These are phyloP conservation scores for Talaromyces amestolkiae DNA, from an alignment of 2,329 filamentous ascomycete genomes.

Conservation along the genomic window DNA sequence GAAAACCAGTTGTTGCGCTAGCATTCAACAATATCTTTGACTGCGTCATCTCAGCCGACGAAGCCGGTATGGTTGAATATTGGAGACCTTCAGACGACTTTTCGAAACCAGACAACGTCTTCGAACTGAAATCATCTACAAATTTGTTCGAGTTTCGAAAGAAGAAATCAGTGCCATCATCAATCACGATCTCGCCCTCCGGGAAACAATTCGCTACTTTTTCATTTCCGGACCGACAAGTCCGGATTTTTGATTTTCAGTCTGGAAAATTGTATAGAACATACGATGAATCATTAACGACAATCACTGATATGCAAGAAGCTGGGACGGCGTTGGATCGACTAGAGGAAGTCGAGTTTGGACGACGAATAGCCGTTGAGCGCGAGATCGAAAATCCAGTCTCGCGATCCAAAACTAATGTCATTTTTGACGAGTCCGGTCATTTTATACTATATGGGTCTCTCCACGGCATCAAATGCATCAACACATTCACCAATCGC, in stretches of 20 bases:
- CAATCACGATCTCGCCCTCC: constrained; percentile 79
- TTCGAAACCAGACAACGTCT: constrained; percentile 89
- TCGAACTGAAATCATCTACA: constrained; percentile 88
- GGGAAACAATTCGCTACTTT: constrained; percentile 83
- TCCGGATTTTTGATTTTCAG: constrained; percentile 89
- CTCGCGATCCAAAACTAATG: constrained; percentile 70
- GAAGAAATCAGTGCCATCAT: constrained; percentile 77
- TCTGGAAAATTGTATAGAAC: constrained; percentile 84
- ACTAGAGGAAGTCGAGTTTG: constrained; percentile 88
- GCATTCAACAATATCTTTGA: constrained; percentile 84
- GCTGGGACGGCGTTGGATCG: constrained; percentile 79
- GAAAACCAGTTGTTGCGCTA: constrained; percentile 77
- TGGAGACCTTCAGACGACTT: constrained; percentile 74
- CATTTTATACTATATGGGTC: constrained; percentile 95
- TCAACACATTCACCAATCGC: constrained; percentile 93
- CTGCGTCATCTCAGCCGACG: constrained; percentile 86
- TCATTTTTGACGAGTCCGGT: constrained; percentile 93
- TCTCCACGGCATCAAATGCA: constrained; percentile 85
- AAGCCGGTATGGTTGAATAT: constrained; percentile 93
- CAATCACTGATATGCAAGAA: constrained; percentile 91
- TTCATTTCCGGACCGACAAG: constrained; percentile 89
- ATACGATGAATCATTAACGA: constrained; percentile 90
- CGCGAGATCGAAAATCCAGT: constrained; percentile 73
- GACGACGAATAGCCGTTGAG: constrained; percentile 80
- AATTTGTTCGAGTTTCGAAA: constrained; percentile 98